Conservation (phyloP, 768 basidiomycete species). For the Daedaleopsis nitida region DNA sequence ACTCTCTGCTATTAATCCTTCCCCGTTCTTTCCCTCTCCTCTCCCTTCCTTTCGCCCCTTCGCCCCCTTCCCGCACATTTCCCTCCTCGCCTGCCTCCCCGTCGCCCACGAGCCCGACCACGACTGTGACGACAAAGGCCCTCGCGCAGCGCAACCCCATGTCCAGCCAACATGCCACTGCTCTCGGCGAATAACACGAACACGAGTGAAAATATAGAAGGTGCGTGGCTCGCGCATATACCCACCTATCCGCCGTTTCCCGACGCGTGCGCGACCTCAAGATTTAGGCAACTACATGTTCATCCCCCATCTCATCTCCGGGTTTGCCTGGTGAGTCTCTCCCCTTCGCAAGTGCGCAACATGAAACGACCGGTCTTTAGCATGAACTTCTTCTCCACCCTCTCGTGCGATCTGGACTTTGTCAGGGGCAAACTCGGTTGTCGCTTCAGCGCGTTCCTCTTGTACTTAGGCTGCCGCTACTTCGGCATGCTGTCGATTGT, state of each 20-base stretch:
- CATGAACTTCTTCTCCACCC: constrained; percentile 7
- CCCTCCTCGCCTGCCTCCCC: too few relatives aligned
- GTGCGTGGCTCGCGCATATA: neutral
- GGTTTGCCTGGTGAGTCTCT: constrained; percentile 9
- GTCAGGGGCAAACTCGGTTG: constrained; percentile 3
- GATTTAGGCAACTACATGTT: neutral
- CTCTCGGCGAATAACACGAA: neutral
- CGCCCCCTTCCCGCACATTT: too few relatives aligned
- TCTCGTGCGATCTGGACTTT: constrained; percentile 9
- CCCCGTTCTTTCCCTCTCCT: too few relatives aligned
- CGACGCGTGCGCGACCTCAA: neutral
- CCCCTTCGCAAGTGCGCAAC: neutral
- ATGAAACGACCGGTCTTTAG: neutral
- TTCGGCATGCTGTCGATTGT: constrained; percentile 3
- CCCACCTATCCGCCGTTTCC: neutral
- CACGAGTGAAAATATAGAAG: neutral
- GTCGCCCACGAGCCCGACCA: too few relatives aligned
- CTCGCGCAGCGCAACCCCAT: neutral
- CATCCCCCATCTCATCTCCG: constrained; percentile 4
- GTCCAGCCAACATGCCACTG: neutral
- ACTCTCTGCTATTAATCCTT: too few relatives aligned
- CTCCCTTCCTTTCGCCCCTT: too few relatives aligned
- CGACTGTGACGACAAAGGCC: neutral
- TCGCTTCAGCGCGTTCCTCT: constrained; percentile 1
- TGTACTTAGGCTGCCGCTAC: constrained; percentile 14